These are phyloP conservation scores for Rhynchospora pubera DNA, from an alignment of 176 grass and related monocot species.

Conservation along the genomic window DNA sequence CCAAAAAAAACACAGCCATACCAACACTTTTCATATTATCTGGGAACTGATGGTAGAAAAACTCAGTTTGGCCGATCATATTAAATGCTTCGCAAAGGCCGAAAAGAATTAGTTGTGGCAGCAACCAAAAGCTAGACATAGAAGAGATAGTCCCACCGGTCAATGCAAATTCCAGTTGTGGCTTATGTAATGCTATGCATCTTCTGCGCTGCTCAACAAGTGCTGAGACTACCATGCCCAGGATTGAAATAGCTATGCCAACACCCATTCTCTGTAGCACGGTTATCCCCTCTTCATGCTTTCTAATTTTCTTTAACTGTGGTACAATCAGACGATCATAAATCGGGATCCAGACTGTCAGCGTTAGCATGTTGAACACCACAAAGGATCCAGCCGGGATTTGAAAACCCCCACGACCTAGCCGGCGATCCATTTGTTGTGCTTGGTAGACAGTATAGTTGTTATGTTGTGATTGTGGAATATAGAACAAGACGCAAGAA, in stretches of 20 bases:
- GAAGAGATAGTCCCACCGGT: background rate
- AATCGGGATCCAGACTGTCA: constrained; percentile 50
- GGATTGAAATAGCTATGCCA: constrained; percentile 27
- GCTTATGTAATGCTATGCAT: background rate
- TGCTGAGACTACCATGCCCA: constrained; percentile 33
- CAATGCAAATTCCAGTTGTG: background rate
- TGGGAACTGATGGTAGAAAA: constrained; percentile 66
- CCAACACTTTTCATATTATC: constrained; percentile 67
- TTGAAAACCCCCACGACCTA: constrained; percentile 29
- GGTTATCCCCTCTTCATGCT: constrained; percentile 30
- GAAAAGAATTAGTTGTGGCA: constrained; percentile 39
- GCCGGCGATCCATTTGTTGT: constrained; percentile 40
- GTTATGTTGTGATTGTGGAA: constrained; percentile 37
- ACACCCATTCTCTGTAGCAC: constrained; percentile 35
- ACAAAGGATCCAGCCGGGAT: constrained; percentile 51
- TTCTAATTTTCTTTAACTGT: constrained; percentile 22
- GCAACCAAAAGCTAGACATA: constrained; percentile 40
- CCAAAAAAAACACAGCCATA: constrained; percentile 35
- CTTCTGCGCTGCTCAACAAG: constrained; percentile 35
- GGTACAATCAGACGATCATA: constrained; percentile 57
- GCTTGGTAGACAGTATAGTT: constrained; percentile 56
- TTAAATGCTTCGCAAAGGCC: constrained; percentile 47
- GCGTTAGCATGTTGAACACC: constrained; percentile 61
- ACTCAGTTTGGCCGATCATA: constrained; percentile 42
- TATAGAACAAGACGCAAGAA: constrained; percentile 44